Evolutionary conservation across 352 stramenopile genomes (phyloP).

Genomic region (Pythium rhizo-oryzae): DNA sequence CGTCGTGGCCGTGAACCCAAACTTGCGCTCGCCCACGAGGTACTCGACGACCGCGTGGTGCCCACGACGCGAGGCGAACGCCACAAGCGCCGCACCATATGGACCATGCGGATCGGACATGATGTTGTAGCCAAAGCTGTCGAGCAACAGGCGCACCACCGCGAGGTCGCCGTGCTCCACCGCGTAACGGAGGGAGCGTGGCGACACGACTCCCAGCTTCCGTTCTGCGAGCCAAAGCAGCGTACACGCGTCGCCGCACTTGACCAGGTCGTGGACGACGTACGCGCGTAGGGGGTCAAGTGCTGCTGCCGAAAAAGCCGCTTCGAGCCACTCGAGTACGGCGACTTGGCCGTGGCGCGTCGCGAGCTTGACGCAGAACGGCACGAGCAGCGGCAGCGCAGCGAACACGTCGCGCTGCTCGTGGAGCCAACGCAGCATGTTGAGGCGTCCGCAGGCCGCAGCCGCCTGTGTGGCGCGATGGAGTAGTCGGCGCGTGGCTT

Average conservation of each 20-base stretch:
- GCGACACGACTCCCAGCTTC: not conserved
- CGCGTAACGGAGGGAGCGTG: not conserved
- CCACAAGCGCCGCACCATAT: not conserved
- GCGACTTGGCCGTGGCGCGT: too few relatives aligned
- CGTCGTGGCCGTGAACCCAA: not conserved
- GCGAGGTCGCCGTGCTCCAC: not conserved
- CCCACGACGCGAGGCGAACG: not conserved
- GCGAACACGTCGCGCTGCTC: too few relatives aligned
- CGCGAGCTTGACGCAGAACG: too few relatives aligned
- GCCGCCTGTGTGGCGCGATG: too few relatives aligned
- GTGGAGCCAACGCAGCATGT: too few relatives aligned
- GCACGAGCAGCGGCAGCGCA: too few relatives aligned
- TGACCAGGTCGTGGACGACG: too few relatives aligned
- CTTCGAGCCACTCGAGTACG: too few relatives aligned
- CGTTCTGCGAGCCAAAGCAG: not conserved
- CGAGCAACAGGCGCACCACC: conserved; percentile 17
- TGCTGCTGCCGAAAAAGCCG: not conserved
- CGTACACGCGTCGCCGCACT: too few relatives aligned
- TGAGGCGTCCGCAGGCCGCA: too few relatives aligned
- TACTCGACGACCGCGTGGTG: not conserved
- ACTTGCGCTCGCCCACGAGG: not conserved
- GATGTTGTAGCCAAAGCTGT: not conserved
- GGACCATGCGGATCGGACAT: not conserved
- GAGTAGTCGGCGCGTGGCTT: too few relatives aligned
- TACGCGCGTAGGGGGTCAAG: conserved; percentile 11